phyloP scores from a whole-genome alignment of 768 basidiomycete genomes.

The Phlebiopsis flavidoalba region DNA sequence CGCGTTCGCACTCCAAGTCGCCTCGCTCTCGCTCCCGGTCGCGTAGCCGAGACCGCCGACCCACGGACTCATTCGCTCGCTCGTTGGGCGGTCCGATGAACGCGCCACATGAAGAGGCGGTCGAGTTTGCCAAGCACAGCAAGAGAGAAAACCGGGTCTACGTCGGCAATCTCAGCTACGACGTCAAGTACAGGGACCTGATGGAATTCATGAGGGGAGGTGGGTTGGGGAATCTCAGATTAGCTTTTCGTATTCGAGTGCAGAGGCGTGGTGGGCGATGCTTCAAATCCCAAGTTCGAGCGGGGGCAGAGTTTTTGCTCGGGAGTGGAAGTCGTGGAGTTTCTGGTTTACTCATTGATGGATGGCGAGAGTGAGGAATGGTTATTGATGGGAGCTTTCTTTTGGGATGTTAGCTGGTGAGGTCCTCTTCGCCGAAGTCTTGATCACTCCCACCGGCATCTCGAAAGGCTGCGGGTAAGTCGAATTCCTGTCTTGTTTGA shows the following conservation, averaged over 20 bases:
- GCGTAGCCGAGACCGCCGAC: conserved; percentile 52
- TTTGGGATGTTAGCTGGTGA: conserved; percentile 95
- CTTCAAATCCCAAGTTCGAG: neutral
- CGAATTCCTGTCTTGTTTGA: neutral
- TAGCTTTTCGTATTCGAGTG: conserved; percentile 40
- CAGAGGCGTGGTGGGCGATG: conserved; percentile 7
- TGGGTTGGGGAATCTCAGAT: conserved; percentile 83
- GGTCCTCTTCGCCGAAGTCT: conserved; percentile 99
- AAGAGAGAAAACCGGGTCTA: conserved; percentile 98
- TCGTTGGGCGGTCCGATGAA: conserved; percentile 89
- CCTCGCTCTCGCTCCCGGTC: conserved; percentile 61
- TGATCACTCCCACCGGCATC: conserved; percentile 91
- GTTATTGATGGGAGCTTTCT: conserved; percentile 88
- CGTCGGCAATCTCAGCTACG: conserved; percentile 97
- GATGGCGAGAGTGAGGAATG: conserved; percentile 70
- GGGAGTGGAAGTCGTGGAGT: conserved; percentile 18
- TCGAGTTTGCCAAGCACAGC: conserved; percentile 92
- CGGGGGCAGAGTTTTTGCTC: conserved; percentile 13
- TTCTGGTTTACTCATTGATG: conserved; percentile 35
- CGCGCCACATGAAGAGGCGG: conserved; percentile 88
- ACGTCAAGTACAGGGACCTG: conserved; percentile 97
- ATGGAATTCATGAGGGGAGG: conserved; percentile 99
- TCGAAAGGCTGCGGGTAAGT: conserved; percentile 99
- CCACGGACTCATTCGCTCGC: conserved; percentile 63
- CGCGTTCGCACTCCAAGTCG: conserved; percentile 43